A percentile compares a stretch with the other conserved stretches of the same genome.
Evolutionary conservation across 495 filamentous ascomycete genomes (phyloP).

Genomic region (Penicillium soppii): DNA sequence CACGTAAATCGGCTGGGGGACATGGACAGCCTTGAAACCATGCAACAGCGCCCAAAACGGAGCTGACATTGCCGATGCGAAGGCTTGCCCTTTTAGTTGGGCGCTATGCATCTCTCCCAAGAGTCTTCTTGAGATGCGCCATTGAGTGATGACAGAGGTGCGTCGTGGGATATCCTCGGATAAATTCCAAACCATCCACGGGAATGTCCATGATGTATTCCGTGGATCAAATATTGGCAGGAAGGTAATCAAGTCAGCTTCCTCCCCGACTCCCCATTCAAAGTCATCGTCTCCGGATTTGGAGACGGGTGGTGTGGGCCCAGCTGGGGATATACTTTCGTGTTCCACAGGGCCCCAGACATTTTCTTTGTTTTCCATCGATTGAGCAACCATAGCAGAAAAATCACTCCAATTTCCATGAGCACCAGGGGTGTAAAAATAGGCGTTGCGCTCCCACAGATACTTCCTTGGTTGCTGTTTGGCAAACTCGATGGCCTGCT

Average conservation of each 20-base stretch:
- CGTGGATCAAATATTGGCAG: slow-evolving; percentile 66
- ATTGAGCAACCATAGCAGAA: slow-evolving; percentile 45
- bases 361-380: slow-evolving; percentile 36
- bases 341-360: slow-evolving; percentile 62
- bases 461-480: slow-evolving; percentile 60
- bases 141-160: slow-evolving; percentile 3
- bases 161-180: slow-evolving; percentile 56
- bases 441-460: slow-evolving; percentile 70
- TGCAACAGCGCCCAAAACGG: slow-evolving; percentile 62
- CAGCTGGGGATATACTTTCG: slow-evolving; percentile 53
- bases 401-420: slow-evolving; percentile 61
- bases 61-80: slow-evolving; percentile 66
- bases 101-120: neutral
- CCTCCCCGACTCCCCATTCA: slow-evolving; percentile 70
- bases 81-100: slow-evolving; percentile 45
- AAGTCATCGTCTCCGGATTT: slow-evolving; percentile 58
- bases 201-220: slow-evolving; percentile 58
- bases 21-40: slow-evolving; percentile 53
- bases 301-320: slow-evolving; percentile 55
- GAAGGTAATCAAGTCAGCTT: slow-evolving; percentile 70
- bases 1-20: slow-evolving; percentile 60
- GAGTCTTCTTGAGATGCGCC: neutral
- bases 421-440: slow-evolving; percentile 63
- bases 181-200: slow-evolving; percentile 57
- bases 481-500: slow-evolving; percentile 58